Evolutionary conservation across 192 early-diverging fungal genomes (phyloP).

Genomic region (Gorgonomyces haynaldii): DNA sequence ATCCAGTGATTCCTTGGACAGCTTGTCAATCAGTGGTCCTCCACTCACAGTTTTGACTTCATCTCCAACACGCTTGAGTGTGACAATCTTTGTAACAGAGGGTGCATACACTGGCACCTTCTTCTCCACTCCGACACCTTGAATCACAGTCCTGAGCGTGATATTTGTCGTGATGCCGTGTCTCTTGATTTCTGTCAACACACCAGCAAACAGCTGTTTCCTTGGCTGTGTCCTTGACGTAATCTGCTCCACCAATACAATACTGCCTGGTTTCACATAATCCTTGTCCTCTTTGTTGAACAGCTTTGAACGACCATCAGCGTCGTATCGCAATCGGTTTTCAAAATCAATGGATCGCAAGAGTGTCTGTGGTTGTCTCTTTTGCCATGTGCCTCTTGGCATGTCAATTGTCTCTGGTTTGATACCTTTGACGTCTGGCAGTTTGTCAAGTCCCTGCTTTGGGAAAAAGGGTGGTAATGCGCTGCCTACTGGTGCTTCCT

Average conservation of each 20-base stretch:
- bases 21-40: background rate
- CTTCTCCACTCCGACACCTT: constrained; percentile 41
- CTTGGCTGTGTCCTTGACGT: constrained; percentile 28
- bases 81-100: constrained; percentile 31
- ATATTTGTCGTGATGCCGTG: constrained; percentile 36
- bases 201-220: constrained; percentile 35
- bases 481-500: too few relatives aligned
- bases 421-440: constrained; percentile 15
- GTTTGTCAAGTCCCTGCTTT: background rate
- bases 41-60: background rate
- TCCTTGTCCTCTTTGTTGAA: constrained; percentile 16
- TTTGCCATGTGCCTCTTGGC: constrained; percentile 19
- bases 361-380: constrained; percentile 14
- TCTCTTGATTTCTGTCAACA: constrained; percentile 28
- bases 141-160: constrained; percentile 31
- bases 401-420: constrained; percentile 12
- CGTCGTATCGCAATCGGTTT: constrained; percentile 27
- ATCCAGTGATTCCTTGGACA: background rate
- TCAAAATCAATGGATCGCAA: constrained; percentile 34
- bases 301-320: constrained; percentile 25
- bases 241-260: constrained; percentile 37
- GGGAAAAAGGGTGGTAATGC: background rate
- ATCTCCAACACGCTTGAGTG: constrained; percentile 17
- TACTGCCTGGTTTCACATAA: constrained; percentile 30
- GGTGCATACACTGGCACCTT: constrained; percentile 39